Percentiles rank a stretch among this genome's conserved stretches.
Evolutionary conservation across 352 stramenopile species (phyloP).

Genomic region (Globisporangium irregulare): DNA sequence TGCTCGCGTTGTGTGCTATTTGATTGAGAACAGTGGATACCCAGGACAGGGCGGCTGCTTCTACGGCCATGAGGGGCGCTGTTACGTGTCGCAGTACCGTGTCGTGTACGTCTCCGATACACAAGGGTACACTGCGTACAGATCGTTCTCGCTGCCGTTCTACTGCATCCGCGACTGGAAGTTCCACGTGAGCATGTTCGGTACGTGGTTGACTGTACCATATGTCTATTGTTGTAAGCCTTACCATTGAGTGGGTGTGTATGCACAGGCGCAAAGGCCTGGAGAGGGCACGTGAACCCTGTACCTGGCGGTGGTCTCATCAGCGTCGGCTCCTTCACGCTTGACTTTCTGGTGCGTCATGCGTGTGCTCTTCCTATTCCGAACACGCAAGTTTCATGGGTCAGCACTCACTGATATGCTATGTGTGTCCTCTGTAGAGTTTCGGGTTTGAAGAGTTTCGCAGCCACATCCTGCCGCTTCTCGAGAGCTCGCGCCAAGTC

Average conservation of each 20-base stretch:
- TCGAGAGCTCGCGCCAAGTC: conserved; percentile 51
- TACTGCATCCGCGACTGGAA: conserved; percentile 75
- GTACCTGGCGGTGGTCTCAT: conserved; percentile 68
- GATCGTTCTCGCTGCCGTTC: conserved; percentile 76
- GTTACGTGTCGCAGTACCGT: conserved; percentile 79
- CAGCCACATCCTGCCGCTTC: conserved; percentile 57
- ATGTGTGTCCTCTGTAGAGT: conserved; percentile 26
- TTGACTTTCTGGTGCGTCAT: conserved; percentile 52
- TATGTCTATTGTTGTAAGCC: neutral
- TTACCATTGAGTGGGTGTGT: neutral
- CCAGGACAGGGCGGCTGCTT: conserved; percentile 80
- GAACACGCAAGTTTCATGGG: neutral
- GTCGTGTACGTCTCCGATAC: conserved; percentile 61
- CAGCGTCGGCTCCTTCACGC: conserved; percentile 51
- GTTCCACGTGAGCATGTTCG: conserved; percentile 60
- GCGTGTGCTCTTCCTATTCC: neutral
- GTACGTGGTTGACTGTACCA: conserved; percentile 23
- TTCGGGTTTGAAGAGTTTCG: conserved; percentile 77
- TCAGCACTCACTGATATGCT: neutral
- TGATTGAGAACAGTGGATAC: conserved; percentile 46
- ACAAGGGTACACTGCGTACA: conserved; percentile 37
- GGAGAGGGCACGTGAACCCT: conserved; percentile 65
- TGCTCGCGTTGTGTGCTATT: neutral
- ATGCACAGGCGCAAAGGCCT: conserved; percentile 49
- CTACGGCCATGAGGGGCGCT: conserved; percentile 62